A percentile compares a stretch with the other conserved stretches of the same genome.
phyloP scores from a whole-genome alignment of 345 rosid species.

The Arabis hirsuta region DNA sequence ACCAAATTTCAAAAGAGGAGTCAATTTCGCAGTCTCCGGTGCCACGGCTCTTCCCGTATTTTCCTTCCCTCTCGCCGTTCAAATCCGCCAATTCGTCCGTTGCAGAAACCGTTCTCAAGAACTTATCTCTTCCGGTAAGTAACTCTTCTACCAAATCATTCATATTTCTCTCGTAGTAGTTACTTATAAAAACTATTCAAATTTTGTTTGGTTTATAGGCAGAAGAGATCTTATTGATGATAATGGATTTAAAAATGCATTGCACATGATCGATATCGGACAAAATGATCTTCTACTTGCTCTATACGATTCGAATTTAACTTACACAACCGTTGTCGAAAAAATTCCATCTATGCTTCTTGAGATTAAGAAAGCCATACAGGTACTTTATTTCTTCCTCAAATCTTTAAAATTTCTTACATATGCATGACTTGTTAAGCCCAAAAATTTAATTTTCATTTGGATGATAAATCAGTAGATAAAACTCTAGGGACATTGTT shows the following conservation, averaged over 20 bases:
- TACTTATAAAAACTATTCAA: not conserved
- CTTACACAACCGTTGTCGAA: slow-evolving; percentile 44
- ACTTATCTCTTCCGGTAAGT: slow-evolving; percentile 42
- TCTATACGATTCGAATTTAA: slow-evolving; percentile 38
- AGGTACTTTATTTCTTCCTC: slow-evolving; percentile 40
- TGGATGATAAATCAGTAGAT: not conserved
- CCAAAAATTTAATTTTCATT: not conserved
- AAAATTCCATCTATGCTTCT: slow-evolving; percentile 56
- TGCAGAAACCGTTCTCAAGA: slow-evolving; percentile 52
- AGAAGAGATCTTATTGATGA: slow-evolving; percentile 47
- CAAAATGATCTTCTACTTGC: slow-evolving; percentile 63
- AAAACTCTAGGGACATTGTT: not conserved
- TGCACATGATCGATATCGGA: slow-evolving; percentile 67
- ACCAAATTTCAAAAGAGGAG: slow-evolving; percentile 56
- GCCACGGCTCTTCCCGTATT: slow-evolving; percentile 49
- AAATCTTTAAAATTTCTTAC: not conserved
- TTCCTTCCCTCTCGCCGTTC: slow-evolving; percentile 45
- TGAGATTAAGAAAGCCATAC: slow-evolving; percentile 57
- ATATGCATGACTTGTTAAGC: not conserved
- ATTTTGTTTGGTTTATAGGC: slow-evolving; percentile 31
- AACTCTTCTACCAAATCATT: not conserved
- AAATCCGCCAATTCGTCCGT: slow-evolving; percentile 51
- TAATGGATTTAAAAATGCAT: slow-evolving; percentile 54
- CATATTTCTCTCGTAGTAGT: not conserved
- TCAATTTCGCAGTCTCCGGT: slow-evolving; percentile 51